phyloP scores from a whole-genome alignment of 2,329 filamentous ascomycete genomes.

The Aspergillus arachidicola region DNA sequence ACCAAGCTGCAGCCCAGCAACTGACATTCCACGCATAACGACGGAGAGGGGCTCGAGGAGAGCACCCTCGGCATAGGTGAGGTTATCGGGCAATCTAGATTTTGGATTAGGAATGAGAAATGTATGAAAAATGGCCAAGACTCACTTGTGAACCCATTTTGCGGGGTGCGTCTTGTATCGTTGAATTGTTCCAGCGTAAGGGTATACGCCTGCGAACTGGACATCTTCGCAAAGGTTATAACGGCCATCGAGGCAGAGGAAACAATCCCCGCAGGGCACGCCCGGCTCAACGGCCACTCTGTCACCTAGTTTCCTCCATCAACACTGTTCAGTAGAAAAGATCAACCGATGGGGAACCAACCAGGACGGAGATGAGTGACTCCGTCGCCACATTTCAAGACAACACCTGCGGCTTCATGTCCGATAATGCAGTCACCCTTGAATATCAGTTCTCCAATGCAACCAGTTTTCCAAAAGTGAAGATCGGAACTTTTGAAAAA shows the following conservation, averaged over 20 bases:
- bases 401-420: conserved; percentile 65
- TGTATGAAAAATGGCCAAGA: neutral
- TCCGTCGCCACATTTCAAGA: conserved; percentile 59
- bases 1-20: conserved; percentile 57
- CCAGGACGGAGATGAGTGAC: conserved; percentile 56
- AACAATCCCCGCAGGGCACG: conserved; percentile 64
- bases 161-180: conserved; percentile 65
- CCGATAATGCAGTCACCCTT: conserved; percentile 67
- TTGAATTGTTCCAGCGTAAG: conserved; percentile 62
- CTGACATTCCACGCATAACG: conserved; percentile 62
- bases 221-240: conserved; percentile 68
- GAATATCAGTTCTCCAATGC: conserved; percentile 65
- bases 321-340: neutral
- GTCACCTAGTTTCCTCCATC: conserved; percentile 49
- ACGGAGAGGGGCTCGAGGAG: conserved; percentile 67
- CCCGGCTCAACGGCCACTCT: conserved; percentile 69
- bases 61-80: conserved; percentile 62
- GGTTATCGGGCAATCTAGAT: conserved; percentile 53
- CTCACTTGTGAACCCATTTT: conserved; percentile 56
- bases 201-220: conserved; percentile 63
- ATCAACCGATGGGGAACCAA: conserved; percentile 17
- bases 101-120: conserved; percentile 9
- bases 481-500: conserved; percentile 58
- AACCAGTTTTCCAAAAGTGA: conserved; percentile 68
- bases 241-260: conserved; percentile 60